Conservation (phyloP, 305 asterid genomes). For the Stenogyne calaminthoides region DNA sequence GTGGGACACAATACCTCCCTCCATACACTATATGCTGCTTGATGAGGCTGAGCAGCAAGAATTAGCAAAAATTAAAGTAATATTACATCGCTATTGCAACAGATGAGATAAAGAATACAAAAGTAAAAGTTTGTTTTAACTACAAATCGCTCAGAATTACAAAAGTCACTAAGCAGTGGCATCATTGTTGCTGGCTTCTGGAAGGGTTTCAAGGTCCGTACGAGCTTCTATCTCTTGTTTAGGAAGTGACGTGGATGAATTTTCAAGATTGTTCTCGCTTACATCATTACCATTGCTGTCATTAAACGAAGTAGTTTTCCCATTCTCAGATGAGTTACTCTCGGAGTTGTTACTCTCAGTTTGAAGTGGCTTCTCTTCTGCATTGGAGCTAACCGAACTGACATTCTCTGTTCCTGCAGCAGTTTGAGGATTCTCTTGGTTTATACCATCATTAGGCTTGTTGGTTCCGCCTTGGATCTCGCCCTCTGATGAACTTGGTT, state of each 20-base stretch:
- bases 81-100: slow-evolving; percentile 29
- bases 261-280: slow-evolving; percentile 31
- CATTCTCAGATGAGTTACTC: slow-evolving; percentile 32
- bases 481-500: slow-evolving; percentile 36
- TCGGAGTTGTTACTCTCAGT: slow-evolving; percentile 27
- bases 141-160: slow-evolving; percentile 14
- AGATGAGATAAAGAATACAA: slow-evolving; percentile 23
- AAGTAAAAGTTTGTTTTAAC: slow-evolving; percentile 11
- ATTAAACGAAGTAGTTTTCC: slow-evolving; percentile 44
- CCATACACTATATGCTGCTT: slow-evolving; percentile 24
- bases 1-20: slow-evolving; percentile 11
- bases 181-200: slow-evolving; percentile 48
- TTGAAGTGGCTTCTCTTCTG: neutral
- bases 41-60: slow-evolving; percentile 20
- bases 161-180: slow-evolving; percentile 47
- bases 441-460: slow-evolving; percentile 28
- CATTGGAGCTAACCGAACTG: slow-evolving; percentile 25
- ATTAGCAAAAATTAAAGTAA: slow-evolving; percentile 19
- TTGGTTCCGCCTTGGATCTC: slow-evolving; percentile 11
- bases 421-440: slow-evolving; percentile 22
- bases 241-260: slow-evolving; percentile 51
- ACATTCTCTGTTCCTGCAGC: slow-evolving; percentile 32
- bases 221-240: slow-evolving; percentile 71
- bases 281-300: slow-evolving; percentile 54
- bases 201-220: slow-evolving; percentile 65